Percentiles rank a stretch among this genome's conserved stretches.
Conservation (phyloP, 495 filamentous ascomycete genomes). For the Penicillium crystallinum region DNA sequence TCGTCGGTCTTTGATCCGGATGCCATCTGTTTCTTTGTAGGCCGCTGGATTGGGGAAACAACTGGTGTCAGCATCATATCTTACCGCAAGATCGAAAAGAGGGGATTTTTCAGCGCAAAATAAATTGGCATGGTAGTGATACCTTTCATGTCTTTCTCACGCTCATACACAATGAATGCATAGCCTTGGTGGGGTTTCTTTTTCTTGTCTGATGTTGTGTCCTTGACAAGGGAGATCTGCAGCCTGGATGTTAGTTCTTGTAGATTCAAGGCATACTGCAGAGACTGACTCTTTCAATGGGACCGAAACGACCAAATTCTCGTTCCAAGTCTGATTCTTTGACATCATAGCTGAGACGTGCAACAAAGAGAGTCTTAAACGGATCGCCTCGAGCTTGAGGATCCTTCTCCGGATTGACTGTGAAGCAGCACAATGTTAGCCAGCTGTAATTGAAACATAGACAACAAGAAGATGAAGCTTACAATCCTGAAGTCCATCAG, state of each 20-base stretch:
- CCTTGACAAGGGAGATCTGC: conserved; percentile 80
- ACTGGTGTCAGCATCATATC: conserved; percentile 32
- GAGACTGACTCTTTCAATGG: conserved; percentile 75
- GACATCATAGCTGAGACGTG: conserved; percentile 81
- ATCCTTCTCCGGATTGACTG: conserved; percentile 65
- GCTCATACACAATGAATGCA: conserved; percentile 95
- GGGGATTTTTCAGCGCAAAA: background rate
- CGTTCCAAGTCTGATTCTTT: conserved; percentile 86
- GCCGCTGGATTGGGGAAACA: conserved; percentile 47
- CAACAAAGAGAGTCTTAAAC: conserved; percentile 91
- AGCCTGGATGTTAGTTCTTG: conserved; percentile 9
- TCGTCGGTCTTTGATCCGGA: conserved; percentile 84
- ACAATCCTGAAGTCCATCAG: conserved; percentile 66
- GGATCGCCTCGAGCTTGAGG: conserved; percentile 85
- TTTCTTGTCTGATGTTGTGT: conserved; percentile 63
- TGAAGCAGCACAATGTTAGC: conserved; percentile 4
- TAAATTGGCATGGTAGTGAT: conserved; percentile 34
- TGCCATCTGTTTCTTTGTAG: conserved; percentile 84
- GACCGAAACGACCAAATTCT: conserved; percentile 91
- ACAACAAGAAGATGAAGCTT: conserved; percentile 29
- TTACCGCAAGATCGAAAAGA: conserved; percentile 10
- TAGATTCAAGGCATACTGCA: background rate
- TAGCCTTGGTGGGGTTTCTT: conserved; percentile 88
- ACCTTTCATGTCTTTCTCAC: conserved; percentile 99
- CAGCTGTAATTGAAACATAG: background rate